Evolutionary conservation across 1,284 basidiomycete species (phyloP), one percentile per base, ranked within the genome.

Genomic region (Irpex lacteus): DNA sequence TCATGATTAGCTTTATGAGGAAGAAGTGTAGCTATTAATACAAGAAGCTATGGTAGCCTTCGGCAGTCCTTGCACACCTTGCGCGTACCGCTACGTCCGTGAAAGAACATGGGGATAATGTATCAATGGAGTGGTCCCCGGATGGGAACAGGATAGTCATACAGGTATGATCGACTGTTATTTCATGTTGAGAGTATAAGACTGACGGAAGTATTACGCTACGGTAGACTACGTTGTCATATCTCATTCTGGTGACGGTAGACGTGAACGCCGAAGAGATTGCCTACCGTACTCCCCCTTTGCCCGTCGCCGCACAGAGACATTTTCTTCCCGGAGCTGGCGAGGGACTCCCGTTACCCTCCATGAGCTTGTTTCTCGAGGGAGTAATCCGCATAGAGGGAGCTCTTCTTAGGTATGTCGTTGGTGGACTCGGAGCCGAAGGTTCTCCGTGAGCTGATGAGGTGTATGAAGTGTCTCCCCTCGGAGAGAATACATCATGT

Each of bases 321-420:
- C 87, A 82, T 71, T 93, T 94, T 73, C 77, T 90, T 18, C 81
- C 88, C 11, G 94, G 94, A 32, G 85, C 94, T 7, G 95, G 94
- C 6, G 92, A 94, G 75, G 90, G 84, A 2, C 73, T 87, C 5
- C 83, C 85, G 0, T 77, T 93, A 56, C 88, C 89, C 62, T 82
- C 85, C 13, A 75, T 92, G 50, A 81, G 79, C 62, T 77, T 94
- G 55, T 82, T 85, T 37, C 87, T 94, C 60, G 94, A 96, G 73
- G 94, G 94, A 1, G 93, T 95, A 21, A 83, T 94, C 65, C 84
- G 88, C 4, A 83, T 92, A 15, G 92, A 95, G 65, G 93, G 93
- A 26, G 81, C 82, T 15, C 80, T 96, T 18, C 73, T 90, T 60
- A 88, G 90, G 85, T 90, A 71, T 21, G 80, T 75, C 8, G 1